phyloP scores from a whole-genome alignment of 225 moss, liverwort and hornwort genomes.

The Polytrichum formosum region DNA sequence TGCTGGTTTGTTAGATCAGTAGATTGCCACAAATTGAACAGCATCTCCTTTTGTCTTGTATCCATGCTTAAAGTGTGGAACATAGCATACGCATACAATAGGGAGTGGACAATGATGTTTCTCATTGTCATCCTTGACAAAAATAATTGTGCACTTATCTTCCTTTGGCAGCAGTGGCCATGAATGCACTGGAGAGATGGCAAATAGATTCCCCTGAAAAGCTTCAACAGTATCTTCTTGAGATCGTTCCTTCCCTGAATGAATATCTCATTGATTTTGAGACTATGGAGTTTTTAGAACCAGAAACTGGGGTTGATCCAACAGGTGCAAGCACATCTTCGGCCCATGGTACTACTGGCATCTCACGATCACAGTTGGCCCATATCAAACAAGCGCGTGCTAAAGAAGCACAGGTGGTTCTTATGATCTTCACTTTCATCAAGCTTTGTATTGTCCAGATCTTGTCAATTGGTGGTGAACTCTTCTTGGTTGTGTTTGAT shows the following conservation, averaged over 20 bases:
- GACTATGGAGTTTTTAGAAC: conserved; percentile 57
- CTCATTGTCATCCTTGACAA: conserved; percentile 26
- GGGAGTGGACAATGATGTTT: too few relatives aligned
- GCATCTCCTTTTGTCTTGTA: too few relatives aligned
- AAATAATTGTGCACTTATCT: conserved; percentile 43
- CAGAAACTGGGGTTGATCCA: conserved; percentile 19
- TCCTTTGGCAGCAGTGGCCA: conserved; percentile 73
- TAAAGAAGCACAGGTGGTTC: too few relatives aligned
- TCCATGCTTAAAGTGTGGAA: too few relatives aligned
- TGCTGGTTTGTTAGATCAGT: too few relatives aligned
- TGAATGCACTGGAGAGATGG: conserved; percentile 91
- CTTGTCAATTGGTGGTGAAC: too few relatives aligned
- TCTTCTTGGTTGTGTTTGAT: too few relatives aligned
- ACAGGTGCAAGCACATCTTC: conserved; percentile 29
- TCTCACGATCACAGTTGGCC: conserved; percentile 55
- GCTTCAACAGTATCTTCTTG: conserved; percentile 59
- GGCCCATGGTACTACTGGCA: conserved; percentile 21
- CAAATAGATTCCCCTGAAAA: conserved; percentile 53
- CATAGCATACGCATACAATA: too few relatives aligned
- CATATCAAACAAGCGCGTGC: conserved; percentile 70
- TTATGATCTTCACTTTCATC: too few relatives aligned
- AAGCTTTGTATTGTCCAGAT: too few relatives aligned
- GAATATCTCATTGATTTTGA: conserved; percentile 74
- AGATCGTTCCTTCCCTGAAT: conserved; percentile 62
- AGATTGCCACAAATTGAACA: too few relatives aligned